Evolutionary conservation across 2,329 filamentous ascomycete genomes (phyloP), one percentile per base, ranked within the genome.

Genomic region (Diaporthe longicolla): DNA sequence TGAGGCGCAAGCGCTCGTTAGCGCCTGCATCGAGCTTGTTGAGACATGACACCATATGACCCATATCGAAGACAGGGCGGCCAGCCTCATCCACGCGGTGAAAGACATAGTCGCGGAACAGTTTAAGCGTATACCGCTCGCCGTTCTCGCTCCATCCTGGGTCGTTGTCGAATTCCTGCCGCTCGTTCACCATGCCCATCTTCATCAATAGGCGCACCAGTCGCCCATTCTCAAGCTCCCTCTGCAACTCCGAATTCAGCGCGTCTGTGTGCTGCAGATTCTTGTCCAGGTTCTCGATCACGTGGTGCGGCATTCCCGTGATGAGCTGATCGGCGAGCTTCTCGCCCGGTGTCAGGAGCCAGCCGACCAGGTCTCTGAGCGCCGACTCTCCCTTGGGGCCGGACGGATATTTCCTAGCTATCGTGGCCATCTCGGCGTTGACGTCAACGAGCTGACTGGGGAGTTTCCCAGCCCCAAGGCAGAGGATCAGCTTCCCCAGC

Each of bases 41-140:
- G 78, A 99, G 84, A 80, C 93, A 96, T 35, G 89, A 90, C 59
- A 99, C 83, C 76, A 98, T 94, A 84, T 98, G 95, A 4, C 93
- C 96, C 73, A 98, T 86, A 80, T 98, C 94, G 7, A 97, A 87
- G 1, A 95, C 93, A 0, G 97, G 93, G 70, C 94, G 93, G 19
- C 95, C 95, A 73, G 94, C 91, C 40, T 90, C 89, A 81, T 98
- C 95, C 17, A 98, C 95, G 80, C 97, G 95, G 82, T 99, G 97
- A 84, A 98, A 99, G 54, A 98, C 94, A 79, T 97, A 98, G 83
- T 99, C 97, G 66, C 97, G 91, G 87, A 98, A 98, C 11, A 99
- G 89, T 84, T 98, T 98, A 77, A 99, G 87, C 81, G 94, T 93
- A 82, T 98, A 98, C 37, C 95, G 91, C 79, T 98, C 95, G 35